phyloP scores from a whole-genome alignment of 2,329 filamentous ascomycete species.

The Lecanicillium sp. region DNA sequence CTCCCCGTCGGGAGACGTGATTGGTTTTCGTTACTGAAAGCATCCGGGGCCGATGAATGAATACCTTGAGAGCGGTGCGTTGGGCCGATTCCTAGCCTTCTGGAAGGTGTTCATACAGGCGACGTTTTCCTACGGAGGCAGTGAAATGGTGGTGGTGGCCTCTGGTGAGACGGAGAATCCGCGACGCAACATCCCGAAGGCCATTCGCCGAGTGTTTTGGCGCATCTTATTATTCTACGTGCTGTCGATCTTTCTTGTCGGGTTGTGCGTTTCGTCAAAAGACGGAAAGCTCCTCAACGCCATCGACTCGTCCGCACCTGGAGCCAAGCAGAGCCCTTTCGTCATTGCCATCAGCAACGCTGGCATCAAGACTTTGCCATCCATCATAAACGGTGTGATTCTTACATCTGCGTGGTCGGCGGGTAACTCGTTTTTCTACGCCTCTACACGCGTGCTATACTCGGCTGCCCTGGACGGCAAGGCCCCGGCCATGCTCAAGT shows the following conservation, averaged over 20 bases:
- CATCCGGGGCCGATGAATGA: slow-evolving; percentile 38
- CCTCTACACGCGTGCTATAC: slow-evolving; percentile 43
- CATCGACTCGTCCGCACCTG: slow-evolving; percentile 34
- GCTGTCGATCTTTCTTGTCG: slow-evolving; percentile 32
- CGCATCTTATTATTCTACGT: slow-evolving; percentile 32
- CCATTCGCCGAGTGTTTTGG: slow-evolving; percentile 29
- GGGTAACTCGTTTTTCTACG: slow-evolving; percentile 51
- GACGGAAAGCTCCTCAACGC: slow-evolving; percentile 40
- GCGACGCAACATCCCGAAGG: slow-evolving; percentile 30
- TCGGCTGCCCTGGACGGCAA: slow-evolving; percentile 36
- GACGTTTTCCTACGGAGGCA: slow-evolving; percentile 42
- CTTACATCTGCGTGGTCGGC: slow-evolving; percentile 54
- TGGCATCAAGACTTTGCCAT: slow-evolving; percentile 39
- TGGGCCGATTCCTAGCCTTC: slow-evolving; percentile 38
- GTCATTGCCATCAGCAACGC: slow-evolving; percentile 48
- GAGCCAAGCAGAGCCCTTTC: slow-evolving; percentile 46
- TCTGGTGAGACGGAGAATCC: slow-evolving; percentile 32
- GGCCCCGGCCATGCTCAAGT: slow-evolving; percentile 34
- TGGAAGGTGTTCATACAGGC: slow-evolving; percentile 41
- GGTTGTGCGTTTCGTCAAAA: slow-evolving; percentile 31
- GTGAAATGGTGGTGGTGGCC: slow-evolving; percentile 32
- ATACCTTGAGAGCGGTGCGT: slow-evolving; percentile 31
- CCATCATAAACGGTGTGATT: slow-evolving; percentile 53
- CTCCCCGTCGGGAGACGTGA: slow-evolving; percentile 34
- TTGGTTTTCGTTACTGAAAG: slow-evolving; percentile 41